Base-by-base conservation (phyloP, 1,284 basidiomycete genomes). In the Ustilago trichophora region DNA sequence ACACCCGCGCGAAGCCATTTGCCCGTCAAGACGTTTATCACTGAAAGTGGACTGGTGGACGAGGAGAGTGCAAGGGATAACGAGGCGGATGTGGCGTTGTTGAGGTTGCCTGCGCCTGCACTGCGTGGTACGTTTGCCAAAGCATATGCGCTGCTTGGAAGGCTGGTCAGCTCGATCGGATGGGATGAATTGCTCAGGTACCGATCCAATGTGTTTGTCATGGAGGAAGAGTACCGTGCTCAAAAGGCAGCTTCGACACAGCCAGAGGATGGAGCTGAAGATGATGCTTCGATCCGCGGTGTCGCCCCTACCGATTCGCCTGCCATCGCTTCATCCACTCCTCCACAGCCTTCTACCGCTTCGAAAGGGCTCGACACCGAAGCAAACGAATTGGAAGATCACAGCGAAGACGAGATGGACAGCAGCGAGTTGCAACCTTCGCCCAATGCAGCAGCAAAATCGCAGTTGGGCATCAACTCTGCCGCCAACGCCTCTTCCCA, bases 121-220 rank as follows among this genome's bases (percentile, higher is more conserved):
- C 86, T 98, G 16, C 87, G 93, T 16, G 95, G 95, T 6, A 98
- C 96, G 0, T 98, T 96, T 88, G 90, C 93, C 4, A 88, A 93
- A 52, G 96, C 96, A 0, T 98, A 98, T 78, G 86, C 89, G 3
- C 87, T 98, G 15, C 86, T 98, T 15, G 91, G 95, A 6, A 87
- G 89, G 1, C 87, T 98, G 16, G 93, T 96, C 25, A 89, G 90
- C 5, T 88, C 92, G 73, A 93, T 99, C 68, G 96, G 95, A 0
- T 99, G 95, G 96, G 96, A 99, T 83, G 96, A 98, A 84, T 86
- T 98, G 13, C 86, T 98, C 54, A 93, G 93, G 84, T 91, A 91
- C 25, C 89, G 95, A 85, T 93, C 91, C 81, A 84, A 86, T 41
- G 95, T 99, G 10, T 98, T 99, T 83, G 96, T 99, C 32, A 99